A percentile compares a stretch with the other conserved stretches of the same genome.
These are phyloP conservation scores for Wickerhamomyces chambardii DNA, from an alignment of 805 yeast species.

Conservation along the genomic window DNA sequence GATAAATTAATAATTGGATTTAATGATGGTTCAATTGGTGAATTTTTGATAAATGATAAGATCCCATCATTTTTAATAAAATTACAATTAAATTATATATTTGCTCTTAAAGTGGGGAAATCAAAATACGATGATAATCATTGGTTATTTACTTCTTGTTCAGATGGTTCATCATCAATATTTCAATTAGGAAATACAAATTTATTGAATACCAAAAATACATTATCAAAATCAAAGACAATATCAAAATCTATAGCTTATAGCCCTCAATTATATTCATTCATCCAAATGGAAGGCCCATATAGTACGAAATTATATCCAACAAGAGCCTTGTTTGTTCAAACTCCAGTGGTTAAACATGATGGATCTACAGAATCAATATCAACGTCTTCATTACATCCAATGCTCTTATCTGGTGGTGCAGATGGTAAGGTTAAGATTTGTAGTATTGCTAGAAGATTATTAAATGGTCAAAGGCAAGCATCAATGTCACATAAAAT, in stretches of 20 bases:
- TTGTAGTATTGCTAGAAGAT: constrained; percentile 28
- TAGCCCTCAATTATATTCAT: constrained; percentile 24
- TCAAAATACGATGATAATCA: constrained; percentile 25
- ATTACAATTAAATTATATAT: constrained; percentile 27
- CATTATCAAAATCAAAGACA: constrained; percentile 22
- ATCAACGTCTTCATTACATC: constrained; percentile 34
- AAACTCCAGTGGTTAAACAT: constrained; percentile 26
- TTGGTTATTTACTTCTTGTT: constrained; percentile 23
- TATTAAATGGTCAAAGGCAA: constrained; percentile 25
- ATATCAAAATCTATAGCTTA: constrained; percentile 20
- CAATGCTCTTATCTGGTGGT: constrained; percentile 36
- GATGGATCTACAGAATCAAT: constrained; percentile 30
- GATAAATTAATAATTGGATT: constrained; percentile 46
- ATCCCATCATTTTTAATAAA: constrained; percentile 29
- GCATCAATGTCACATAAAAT: constrained; percentile 18
- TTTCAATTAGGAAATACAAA: constrained; percentile 25
- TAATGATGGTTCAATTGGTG: constrained; percentile 49
- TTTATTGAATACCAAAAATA: constrained; percentile 15
- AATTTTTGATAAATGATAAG: constrained; percentile 30
- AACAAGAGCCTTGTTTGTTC: constrained; percentile 24
- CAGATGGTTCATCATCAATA: constrained; percentile 32
- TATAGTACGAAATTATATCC: constrained; percentile 26
- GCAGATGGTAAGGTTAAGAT: constrained; percentile 38
- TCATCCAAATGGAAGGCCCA: constrained; percentile 32
- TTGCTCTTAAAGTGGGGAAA: constrained; percentile 23